phyloP scores from a whole-genome alignment of 768 basidiomycete genomes.

The Trametes cingulata region DNA sequence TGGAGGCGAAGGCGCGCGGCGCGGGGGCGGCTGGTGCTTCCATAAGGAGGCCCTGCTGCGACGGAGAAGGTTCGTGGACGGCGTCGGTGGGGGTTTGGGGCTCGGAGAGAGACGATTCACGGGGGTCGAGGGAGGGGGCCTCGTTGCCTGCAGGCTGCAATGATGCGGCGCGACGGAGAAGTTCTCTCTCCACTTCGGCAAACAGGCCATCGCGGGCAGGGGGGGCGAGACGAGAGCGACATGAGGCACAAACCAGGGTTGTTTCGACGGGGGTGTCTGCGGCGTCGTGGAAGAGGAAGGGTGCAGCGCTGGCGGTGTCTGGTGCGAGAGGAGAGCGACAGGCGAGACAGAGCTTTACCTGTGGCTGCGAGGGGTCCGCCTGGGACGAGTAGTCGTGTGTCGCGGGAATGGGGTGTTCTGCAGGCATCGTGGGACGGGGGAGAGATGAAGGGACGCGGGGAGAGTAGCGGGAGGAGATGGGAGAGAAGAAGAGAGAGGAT shows the following conservation, averaged over 20 bases:
- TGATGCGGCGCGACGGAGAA: conserved; percentile 31
- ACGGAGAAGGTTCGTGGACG: conserved; percentile 30
- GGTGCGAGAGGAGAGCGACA: conserved; percentile 34
- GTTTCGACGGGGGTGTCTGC: conserved; percentile 29
- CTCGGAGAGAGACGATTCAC: conserved; percentile 14
- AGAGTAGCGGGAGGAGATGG: conserved; percentile 20
- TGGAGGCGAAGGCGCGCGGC: conserved; percentile 6
- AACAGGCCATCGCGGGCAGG: conserved; percentile 23
- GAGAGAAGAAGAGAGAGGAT: conserved; percentile 20
- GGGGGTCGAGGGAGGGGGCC: conserved; percentile 27
- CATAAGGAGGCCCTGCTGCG: conserved; percentile 39
- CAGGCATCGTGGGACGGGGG: conserved; percentile 46
- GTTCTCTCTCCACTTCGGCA: conserved; percentile 34
- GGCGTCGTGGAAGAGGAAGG: conserved; percentile 31
- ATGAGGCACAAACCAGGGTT: conserved; percentile 47
- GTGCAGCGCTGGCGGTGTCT: conserved; percentile 28
- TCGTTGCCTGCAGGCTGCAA: conserved; percentile 34
- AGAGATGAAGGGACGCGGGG: conserved; percentile 20
- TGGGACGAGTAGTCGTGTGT: conserved; percentile 29
- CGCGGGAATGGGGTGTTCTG: conserved; percentile 41
- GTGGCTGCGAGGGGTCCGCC: conserved; percentile 29
- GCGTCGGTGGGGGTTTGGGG: conserved; percentile 16
- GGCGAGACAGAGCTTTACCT: conserved; percentile 36
- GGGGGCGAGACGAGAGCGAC: conserved; percentile 43
- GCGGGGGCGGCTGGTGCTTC: conserved; percentile 23